Base-by-base conservation (phyloP, 371 early-diverging fungal species). In the Smittium culicis region DNA sequence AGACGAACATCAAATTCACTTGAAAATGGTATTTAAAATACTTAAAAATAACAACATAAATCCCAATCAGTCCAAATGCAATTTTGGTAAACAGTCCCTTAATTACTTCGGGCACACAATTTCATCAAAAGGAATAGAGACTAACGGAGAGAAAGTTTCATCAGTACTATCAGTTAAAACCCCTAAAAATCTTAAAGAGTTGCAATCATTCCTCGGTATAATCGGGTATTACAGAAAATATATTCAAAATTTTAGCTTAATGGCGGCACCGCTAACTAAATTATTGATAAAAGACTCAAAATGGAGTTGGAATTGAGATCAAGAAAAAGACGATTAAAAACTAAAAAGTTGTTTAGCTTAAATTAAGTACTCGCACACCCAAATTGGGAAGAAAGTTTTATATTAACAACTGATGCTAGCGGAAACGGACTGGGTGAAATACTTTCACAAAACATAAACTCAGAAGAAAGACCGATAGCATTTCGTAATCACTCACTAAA, bases 11-110 rank as follows among this genome's bases (percentile, higher is more conserved):
- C 24, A 1, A 5, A 1, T 30, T 34, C 69, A 72, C 30, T 29
- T 72, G 5, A 1, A 34, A 17, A 5, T 28, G 1, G 59, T 72
- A 1, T 61, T 65, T 16, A 14, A 11, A 0, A 24, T 57, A 3
- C 11, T 76, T 0, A 20, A 35, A 2, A 61, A 57, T 11, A 60
- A 60, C 20, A 60, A 60, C 20, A 35, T 64, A 5, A 25, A 54
- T 8, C 29, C n/a, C 11, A 82, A 83, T 17, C 55, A 71, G 3
- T 69, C 72, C 58, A 88, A 87, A 67, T 86, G 84, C 68, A 60
- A 71, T 17, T 82, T 85, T 68, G 34, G 34, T 31, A 64, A n/a
- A n/a, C n/a, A 31, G 29, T 0, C 66, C 73, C 32, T 27, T 84
- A 17, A 72, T 73, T 8, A 83, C 72, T 68, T 67, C 81, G 20